phyloP scores from a whole-genome alignment of 768 basidiomycete genomes.

The Trametes maxima region DNA sequence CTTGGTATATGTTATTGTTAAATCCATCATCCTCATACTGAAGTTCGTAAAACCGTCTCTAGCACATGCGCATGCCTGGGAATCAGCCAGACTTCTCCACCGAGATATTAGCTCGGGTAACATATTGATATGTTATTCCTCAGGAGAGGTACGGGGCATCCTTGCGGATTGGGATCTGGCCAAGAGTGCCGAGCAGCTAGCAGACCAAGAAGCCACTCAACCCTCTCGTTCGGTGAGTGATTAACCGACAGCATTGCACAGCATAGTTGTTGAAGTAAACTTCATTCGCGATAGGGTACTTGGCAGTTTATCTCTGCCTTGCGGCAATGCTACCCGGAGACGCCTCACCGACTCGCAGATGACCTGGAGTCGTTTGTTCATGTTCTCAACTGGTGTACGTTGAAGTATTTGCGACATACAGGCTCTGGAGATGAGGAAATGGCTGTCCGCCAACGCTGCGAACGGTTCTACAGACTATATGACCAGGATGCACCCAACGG shows the following conservation, averaged over 20 bases:
- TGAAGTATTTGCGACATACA: background rate
- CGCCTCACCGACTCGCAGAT: background rate
- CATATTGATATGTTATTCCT: constrained; percentile 1
- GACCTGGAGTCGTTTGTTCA: constrained; percentile 10
- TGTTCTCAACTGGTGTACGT: background rate
- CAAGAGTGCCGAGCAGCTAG: background rate
- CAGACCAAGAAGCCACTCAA: background rate
- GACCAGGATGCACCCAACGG: too few relatives aligned
- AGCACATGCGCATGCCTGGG: constrained; percentile 6
- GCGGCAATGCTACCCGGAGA: background rate
- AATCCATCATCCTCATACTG: background rate
- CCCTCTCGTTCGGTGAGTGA: background rate
- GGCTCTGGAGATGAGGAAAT: too few relatives aligned
- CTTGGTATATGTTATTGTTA: background rate
- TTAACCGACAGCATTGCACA: too few relatives aligned
- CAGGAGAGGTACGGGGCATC: background rate
- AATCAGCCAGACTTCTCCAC: background rate
- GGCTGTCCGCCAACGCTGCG: too few relatives aligned
- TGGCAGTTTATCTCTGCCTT: background rate
- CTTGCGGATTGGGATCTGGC: background rate
- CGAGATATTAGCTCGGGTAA: background rate
- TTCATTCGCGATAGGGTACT: background rate
- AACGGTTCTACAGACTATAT: too few relatives aligned
- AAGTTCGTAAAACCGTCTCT: background rate
- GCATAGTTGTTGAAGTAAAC: background rate